Evolutionary conservation across 1,284 basidiomycete genomes (phyloP), one percentile per base, ranked within the genome.

Genomic region (Stygiomarasmius scandens): DNA sequence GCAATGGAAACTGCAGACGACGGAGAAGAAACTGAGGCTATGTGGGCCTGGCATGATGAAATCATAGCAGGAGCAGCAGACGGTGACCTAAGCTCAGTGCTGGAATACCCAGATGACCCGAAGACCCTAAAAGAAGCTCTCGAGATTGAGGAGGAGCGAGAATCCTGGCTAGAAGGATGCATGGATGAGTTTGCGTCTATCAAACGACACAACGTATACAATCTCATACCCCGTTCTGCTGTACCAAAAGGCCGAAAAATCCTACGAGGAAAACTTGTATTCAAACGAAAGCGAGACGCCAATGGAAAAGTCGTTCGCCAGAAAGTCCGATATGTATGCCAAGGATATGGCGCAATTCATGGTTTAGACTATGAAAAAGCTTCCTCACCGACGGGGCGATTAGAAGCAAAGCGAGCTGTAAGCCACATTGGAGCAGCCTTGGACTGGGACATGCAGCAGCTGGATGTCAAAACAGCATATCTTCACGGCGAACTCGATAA

Each of bases 381-480:
- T 0, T 74, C 68, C 50, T 66, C 76, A 1, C 74, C 74, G 0
- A 73, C 73, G 0, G 66, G 64, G 0, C 63, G 69, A 0, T 54
- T 69, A 12, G 58, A 68, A 5, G 70, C 72, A 0, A 62, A 78
- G 8, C 66, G 71, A 1, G 16, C 70, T 0, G 23, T 78, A 1
- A 58, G 76, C 2, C 59, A 72, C 2, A 55, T 77, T 2, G 74
- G 73, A 11, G 73, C 72, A 14, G 20, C 52, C 3, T 29, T 64
- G 2, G 63, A 71, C 43, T 71, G 71, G 59, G 64, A 70, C 5
- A 32, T 73, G 0, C 58, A 66, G 10, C 71, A 74, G 24, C 60
- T 75, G 1, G 74, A 82, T 51, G 65, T 80, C 45, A 73, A 74
- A 24, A 74, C 70, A 0, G 76, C 77, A 0, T 80, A 74, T 58